These are phyloP conservation scores for Saccharomycopsis sp. DNA, from an alignment of 805 yeast genomes.

Conservation along the genomic window DNA sequence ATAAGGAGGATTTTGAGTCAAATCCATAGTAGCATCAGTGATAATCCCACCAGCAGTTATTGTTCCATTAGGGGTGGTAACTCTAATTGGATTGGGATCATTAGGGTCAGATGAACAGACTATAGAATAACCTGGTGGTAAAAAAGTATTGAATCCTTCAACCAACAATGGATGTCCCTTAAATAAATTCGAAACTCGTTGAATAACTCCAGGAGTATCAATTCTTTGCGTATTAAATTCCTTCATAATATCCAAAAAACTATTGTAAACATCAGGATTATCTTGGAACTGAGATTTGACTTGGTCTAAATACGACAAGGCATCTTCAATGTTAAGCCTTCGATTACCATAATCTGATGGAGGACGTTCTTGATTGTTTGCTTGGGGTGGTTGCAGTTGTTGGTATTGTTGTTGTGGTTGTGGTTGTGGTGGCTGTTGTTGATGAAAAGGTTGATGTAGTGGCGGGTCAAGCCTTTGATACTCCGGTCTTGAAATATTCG, in stretches of 20 bases:
- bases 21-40: neutral
- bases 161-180: slow-evolving; percentile 90
- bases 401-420: neutral
- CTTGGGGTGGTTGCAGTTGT: neutral
- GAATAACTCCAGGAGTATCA: slow-evolving; percentile 98
- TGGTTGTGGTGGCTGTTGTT: neutral
- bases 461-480: neutral
- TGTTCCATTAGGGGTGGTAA: slow-evolving; percentile 92
- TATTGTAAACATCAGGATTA: slow-evolving; percentile 93
- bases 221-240: slow-evolving; percentile 94
- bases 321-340: slow-evolving; percentile 93
- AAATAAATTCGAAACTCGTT: slow-evolving; percentile 84
- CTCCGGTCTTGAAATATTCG: neutral
- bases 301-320: slow-evolving; percentile 88
- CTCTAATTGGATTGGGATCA: slow-evolving; percentile 87
- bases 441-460: neutral
- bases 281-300: slow-evolving; percentile 87
- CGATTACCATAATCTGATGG: slow-evolving; percentile 25
- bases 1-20: neutral
- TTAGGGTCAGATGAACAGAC: slow-evolving; percentile 85
- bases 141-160: slow-evolving; percentile 94
- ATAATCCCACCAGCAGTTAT: slow-evolving; percentile 28
- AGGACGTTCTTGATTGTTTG: neutral
- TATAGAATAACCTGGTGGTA: slow-evolving; percentile 94
- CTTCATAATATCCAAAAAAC: slow-evolving; percentile 95